Evolutionary conservation across 441 rosid genomes (phyloP).

Genomic region (Theobroma grandiflorum): DNA sequence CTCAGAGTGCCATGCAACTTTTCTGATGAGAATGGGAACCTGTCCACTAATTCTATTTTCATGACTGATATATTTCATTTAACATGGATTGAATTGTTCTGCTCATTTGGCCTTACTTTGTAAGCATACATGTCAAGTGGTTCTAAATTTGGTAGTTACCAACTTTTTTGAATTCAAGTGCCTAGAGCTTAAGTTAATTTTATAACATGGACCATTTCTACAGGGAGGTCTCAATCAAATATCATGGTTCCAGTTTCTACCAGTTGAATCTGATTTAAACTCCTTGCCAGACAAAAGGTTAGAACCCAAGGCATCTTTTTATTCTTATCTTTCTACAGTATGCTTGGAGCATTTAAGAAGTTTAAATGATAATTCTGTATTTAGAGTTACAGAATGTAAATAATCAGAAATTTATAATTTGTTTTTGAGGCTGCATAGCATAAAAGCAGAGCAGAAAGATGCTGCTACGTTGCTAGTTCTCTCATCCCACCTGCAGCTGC

Average conservation of each 20-base stretch:
- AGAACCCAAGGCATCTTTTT: constrained; percentile 24
- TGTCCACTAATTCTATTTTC: neutral
- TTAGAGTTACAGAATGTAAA: constrained; percentile 14
- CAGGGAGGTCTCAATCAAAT: constrained; percentile 92
- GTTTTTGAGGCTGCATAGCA: constrained; percentile 49
- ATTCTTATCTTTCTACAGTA: constrained; percentile 8
- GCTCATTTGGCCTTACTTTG: neutral
- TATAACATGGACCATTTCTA: constrained; percentile 23
- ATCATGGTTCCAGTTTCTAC: constrained; percentile 99
- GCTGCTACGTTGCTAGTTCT: constrained; percentile 85
- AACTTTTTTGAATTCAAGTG: neutral
- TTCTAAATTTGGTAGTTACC: neutral
- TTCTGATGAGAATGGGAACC: neutral
- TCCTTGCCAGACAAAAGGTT: constrained; percentile 82
- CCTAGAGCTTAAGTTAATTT: neutral
- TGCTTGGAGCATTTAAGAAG: neutral
- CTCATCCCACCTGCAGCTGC: constrained; percentile 91
- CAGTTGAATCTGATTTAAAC: constrained; percentile 83
- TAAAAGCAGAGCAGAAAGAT: constrained; percentile 87
- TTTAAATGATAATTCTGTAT: neutral
- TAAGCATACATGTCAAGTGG: neutral
- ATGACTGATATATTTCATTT: neutral
- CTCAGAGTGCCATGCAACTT: neutral
- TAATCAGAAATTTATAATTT: constrained; percentile 26
- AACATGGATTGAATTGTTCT: neutral